Conservation (phyloP, 306 rosid species). For the Vigna angularis region DNA sequence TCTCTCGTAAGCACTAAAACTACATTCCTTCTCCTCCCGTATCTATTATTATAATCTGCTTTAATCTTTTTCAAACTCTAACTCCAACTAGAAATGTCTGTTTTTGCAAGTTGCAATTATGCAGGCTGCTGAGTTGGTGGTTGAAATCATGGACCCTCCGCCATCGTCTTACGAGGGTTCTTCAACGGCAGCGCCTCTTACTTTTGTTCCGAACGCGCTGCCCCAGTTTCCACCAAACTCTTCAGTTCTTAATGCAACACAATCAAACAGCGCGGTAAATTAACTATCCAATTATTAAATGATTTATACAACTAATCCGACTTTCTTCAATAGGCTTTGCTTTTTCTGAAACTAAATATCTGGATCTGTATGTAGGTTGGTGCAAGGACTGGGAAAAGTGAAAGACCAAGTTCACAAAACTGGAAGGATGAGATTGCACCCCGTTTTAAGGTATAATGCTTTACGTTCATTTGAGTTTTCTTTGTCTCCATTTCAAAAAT, state of each 20-base stretch:
- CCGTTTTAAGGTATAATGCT: too few species aligned
- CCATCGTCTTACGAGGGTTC: background rate
- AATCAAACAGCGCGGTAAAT: background rate
- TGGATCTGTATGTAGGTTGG: constrained; percentile 9
- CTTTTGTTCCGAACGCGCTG: background rate
- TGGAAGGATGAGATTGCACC: too few species aligned
- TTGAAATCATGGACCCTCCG: too few species aligned
- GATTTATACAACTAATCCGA: too few species aligned
- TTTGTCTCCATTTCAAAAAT: too few species aligned
- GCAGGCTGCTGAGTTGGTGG: too few species aligned
- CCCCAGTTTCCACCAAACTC: background rate
- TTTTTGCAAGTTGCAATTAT: too few species aligned
- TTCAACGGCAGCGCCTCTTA: background rate
- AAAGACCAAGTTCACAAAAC: background rate
- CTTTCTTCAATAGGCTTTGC: background rate
- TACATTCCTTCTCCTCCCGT: background rate
- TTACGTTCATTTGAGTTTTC: too few species aligned
- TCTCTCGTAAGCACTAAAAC: background rate
- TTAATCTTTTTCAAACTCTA: too few species aligned
- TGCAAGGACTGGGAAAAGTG: background rate
- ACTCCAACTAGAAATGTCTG: too few species aligned
- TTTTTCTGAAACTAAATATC: background rate
- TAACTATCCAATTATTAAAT: background rate
- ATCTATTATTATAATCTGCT: too few species aligned
- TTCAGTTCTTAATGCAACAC: background rate